phyloP scores from a whole-genome alignment of 2,329 filamentous ascomycete genomes.

The Cordyceps javanica region DNA sequence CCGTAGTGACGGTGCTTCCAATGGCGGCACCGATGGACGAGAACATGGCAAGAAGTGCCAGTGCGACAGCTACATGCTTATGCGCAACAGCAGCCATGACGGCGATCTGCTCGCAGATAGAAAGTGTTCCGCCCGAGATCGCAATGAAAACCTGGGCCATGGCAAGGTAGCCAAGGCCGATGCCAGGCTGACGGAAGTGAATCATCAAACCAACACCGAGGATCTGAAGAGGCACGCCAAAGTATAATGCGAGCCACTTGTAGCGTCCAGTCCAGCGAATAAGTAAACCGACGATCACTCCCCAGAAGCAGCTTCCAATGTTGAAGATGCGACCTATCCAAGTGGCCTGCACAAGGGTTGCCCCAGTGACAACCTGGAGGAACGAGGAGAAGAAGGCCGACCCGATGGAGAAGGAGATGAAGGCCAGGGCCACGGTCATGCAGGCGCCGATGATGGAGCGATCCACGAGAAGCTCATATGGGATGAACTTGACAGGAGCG shows the following conservation, averaged over 20 bases:
- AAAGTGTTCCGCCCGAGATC: conserved; percentile 49
- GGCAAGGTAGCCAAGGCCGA: conserved; percentile 47
- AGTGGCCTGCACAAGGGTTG: conserved; percentile 35
- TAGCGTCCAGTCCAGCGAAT: conserved; percentile 41
- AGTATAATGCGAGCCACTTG: conserved; percentile 37
- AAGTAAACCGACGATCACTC: conserved; percentile 41
- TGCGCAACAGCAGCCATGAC: conserved; percentile 52
- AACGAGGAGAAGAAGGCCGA: conserved; percentile 51
- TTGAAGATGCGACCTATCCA: conserved; percentile 45
- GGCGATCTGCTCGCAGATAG: conserved; percentile 52
- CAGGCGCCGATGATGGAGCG: conserved; percentile 48
- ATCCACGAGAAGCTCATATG: conserved; percentile 42
- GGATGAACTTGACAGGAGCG: conserved; percentile 53
- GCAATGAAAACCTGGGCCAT: conserved; percentile 57
- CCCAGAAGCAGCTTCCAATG: conserved; percentile 44
- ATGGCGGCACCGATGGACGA: conserved; percentile 4
- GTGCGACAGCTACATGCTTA: neutral
- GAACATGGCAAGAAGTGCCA: neutral
- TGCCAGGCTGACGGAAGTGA: conserved; percentile 37
- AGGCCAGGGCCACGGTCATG: conserved; percentile 36
- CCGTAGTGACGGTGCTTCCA: neutral
- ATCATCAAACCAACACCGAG: conserved; percentile 35
- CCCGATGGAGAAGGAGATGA: conserved; percentile 46
- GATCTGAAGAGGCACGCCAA: conserved; percentile 27
- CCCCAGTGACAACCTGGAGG: conserved; percentile 44